Base-by-base conservation (phyloP, 345 rosid genomes). In the Pseudoturritis turrita region DNA sequence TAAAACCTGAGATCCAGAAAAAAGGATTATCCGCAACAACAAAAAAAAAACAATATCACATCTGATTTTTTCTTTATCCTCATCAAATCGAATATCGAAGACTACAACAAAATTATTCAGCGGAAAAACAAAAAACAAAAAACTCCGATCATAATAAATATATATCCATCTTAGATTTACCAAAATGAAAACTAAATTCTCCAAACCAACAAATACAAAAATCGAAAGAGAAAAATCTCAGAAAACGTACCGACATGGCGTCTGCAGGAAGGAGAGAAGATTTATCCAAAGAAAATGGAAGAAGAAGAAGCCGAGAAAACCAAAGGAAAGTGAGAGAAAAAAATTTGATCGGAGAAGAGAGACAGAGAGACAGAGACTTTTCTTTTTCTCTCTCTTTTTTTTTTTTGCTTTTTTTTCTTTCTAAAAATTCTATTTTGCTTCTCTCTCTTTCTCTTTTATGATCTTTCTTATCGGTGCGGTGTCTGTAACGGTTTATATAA, bases 261-360 rank as follows among this genome's bases (percentile, higher is more conserved):
- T 21, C 62, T 70, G 65, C 58, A 53, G 59, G 57, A 53, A 66
- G 68, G 67, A 49, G 55, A 33, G 26, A 68, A 76, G 67, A 62
- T 40, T 63, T 54, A 10, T 63, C 61, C 79, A 26, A 57, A 53
- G 65, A 54, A 76, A 40, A 51, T 40, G 64, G 62, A 31, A 69
- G 65, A 67, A 36, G 70, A 64, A 70, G 66, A 67, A 61, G 75
- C 79, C 79, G 75, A 76, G 79, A 64, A 70, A 63, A 63, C 55
- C 46, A 70, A n/a, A 69, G 33, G 78, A 66, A 74, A 43, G 78
- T 69, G 78, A 73, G 81, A 79, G 73, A 77, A 46, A 70, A 31
- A 64, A 64, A 33, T 68, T 51, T 63, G 75, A 70, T 70, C 76
- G 75, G 4, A 47, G 67, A 54, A 55, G 75, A 22, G 19, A 51